Base-by-base conservation (phyloP, 495 filamentous ascomycete species). In the Aspergillus bridgeri region DNA sequence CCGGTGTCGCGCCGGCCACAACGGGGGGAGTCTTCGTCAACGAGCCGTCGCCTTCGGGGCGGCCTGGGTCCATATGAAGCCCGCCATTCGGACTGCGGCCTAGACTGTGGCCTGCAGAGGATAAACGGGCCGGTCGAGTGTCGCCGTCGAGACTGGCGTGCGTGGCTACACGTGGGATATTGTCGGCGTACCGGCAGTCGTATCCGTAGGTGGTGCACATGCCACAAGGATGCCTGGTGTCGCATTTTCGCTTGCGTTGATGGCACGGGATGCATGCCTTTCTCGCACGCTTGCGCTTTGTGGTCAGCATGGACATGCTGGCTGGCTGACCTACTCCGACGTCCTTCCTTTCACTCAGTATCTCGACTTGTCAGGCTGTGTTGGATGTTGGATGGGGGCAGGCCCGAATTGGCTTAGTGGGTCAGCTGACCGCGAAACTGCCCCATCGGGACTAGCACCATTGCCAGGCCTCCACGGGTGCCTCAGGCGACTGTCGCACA, bases 211-310 rank as follows among this genome's bases (percentile, higher is more conserved):
- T 69, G 56, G 64, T 60, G 59, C 69, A 72, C 64, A 51, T 68
- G 53, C 58, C 54, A 49, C 69, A 72, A 29, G 69, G 69, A 57
- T 68, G 63, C 24, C 17, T 42, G 6, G 23, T 53, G 47, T 72
- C 64, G 56, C 69, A 72, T 70, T 72, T 72, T 47, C 69, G 67
- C 65, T 72, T 72, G 58, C 69, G 69, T 64, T 69, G 62, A 42
- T 72, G 69, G 51, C 69, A 72, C 5, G 69, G 69, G 2, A 68
- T 61, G 56, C 69, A 72, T 62, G 69, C 65, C 53, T 69, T 72
- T 23, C 47, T 65, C 1, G 62, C 65, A 43, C 69, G 69, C 64
- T 68, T 72, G 51, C 69, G 69, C 58, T 66, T 64, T 55, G 29
- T 51, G 0, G 65, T 63, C 11, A 67, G 65, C 69, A 72, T 72